These are phyloP conservation scores for Aspergillus pseudoviridinutans DNA, from an alignment of 2,329 filamentous ascomycete species.

Conservation along the genomic window DNA sequence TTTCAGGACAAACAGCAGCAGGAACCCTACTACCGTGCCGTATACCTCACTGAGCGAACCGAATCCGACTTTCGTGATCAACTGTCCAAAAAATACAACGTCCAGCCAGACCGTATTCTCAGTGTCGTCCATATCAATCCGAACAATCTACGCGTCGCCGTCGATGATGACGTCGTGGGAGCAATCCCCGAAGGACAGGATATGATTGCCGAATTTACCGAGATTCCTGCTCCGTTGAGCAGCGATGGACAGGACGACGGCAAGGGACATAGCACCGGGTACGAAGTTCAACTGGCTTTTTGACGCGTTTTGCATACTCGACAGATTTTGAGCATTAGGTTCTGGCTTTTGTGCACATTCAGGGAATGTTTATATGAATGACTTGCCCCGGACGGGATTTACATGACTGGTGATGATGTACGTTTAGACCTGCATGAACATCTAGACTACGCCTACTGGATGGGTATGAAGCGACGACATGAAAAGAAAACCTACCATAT, in stretches of 20 bases:
- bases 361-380: not conserved
- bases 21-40: constrained; percentile 67
- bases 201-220: constrained; percentile 53
- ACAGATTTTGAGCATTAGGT: not conserved
- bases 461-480: not conserved
- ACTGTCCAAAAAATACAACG: constrained; percentile 70
- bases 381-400: not conserved
- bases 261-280: not conserved
- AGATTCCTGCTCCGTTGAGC: not conserved
- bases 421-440: not conserved
- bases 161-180: constrained; percentile 80
- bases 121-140: constrained; percentile 66
- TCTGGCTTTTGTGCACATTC: not conserved
- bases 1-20: constrained; percentile 45
- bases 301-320: not conserved
- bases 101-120: constrained; percentile 65
- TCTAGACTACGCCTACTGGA: not conserved
- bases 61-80: constrained; percentile 65
- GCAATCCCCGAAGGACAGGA: constrained; percentile 82
- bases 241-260: not conserved
- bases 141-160: constrained; percentile 69
- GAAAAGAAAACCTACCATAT: not conserved
- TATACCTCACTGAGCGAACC: constrained; percentile 74
- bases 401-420: not conserved
- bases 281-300: not conserved